Evolutionary conservation across 2,329 filamentous ascomycete genomes (phyloP), one percentile per base, ranked within the genome.

Genomic region (Lojkania enalia): DNA sequence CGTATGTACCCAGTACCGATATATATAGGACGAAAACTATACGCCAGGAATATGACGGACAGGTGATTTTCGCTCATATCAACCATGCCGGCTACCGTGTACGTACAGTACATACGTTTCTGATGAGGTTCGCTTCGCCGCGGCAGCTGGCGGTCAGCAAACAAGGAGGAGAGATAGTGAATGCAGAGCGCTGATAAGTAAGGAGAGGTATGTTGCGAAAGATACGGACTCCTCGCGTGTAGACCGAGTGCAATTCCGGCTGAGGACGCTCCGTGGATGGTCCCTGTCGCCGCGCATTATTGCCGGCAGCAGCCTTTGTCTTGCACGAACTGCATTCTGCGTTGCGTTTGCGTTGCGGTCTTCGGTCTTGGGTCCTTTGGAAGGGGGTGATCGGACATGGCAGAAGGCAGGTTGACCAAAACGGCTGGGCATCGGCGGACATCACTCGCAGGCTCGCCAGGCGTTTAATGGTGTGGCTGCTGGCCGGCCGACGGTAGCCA

Each of bases 101-200:
- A n/a, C n/a, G n/a, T n/a, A n/a, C 44, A 46, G 29, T 30, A 45
- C 38, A 38, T 41, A 13, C 23, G 31, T 35, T 35, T 25, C 33
- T 46, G 44, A 46, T 42, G 48, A 45, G 51, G 50, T 37, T 50
- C 55, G 47, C 45, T 51, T 49, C 29, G 53, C 23, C 23, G 7
- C 23, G 23, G n/a, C n/a, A 27, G 7, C 7, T n/a, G n/a, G n/a
- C 7, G 23, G 23, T 7, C 23, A 27, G 23, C n/a, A 7, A 27
- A n/a, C 23, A 27, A 27, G 7, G 23, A 27, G 23, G 23, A n/a
- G 23, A 27, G n/a, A 27, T 27, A 7, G 7, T 27, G 23, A 27
- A n/a, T 27, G n/a, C n/a, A n/a, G n/a, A n/a, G n/a, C n/a, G n/a
- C n/a, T n/a, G n/a, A n/a, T n/a, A n/a, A n/a, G n/a, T n/a, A n/a